Conservation (phyloP, 148 eudicot species). For the Fagopyrum tataricum region DNA sequence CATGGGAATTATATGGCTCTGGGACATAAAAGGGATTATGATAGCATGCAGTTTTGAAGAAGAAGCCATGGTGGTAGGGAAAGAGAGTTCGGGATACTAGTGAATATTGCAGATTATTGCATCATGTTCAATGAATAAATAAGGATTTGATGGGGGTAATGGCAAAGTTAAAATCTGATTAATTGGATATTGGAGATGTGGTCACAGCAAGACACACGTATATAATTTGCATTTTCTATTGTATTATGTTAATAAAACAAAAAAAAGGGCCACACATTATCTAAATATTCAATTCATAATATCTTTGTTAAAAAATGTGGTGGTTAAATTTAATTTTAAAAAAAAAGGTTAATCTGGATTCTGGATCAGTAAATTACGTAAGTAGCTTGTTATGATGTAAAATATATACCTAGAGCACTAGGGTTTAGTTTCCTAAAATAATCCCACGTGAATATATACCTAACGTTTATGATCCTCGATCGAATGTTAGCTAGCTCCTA, state of each 20-base stretch:
- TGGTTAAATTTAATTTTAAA: background rate
- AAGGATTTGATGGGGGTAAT: background rate
- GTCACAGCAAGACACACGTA: background rate
- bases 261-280: background rate
- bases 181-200: background rate
- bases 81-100: background rate
- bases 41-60: conserved; percentile 9
- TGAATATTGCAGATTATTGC: background rate
- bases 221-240: background rate
- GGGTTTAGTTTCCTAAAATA: conserved; percentile 1
- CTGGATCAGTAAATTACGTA: background rate
- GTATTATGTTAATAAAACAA: background rate
- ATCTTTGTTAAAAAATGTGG: background rate
- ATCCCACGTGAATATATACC: no score
- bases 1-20: conserved; percentile 36
- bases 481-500: no score
- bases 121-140: background rate
- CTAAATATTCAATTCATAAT: background rate
- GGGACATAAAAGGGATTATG: conserved; percentile 22
- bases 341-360: no score
- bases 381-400: background rate
- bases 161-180: background rate
- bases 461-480: no score
- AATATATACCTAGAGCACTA: background rate
- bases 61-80: background rate